phyloP scores from a whole-genome alignment of 1,284 basidiomycete genomes.

The Veloboletus limbatus region DNA sequence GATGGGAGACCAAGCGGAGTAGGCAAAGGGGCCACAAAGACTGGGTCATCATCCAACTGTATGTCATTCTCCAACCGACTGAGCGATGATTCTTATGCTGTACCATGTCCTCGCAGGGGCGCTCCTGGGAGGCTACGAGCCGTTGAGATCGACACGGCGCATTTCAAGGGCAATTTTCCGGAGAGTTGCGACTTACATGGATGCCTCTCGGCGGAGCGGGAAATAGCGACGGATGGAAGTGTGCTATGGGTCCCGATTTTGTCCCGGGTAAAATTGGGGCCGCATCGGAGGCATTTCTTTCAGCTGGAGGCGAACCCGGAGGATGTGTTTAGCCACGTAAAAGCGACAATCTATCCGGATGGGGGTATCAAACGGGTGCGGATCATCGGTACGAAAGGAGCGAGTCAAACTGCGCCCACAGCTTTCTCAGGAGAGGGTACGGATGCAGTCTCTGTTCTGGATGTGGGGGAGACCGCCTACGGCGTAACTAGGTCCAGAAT shows the following conservation, averaged over 20 bases:
- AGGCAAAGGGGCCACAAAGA: slow-evolving; percentile 80
- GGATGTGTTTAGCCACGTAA: slow-evolving; percentile 77
- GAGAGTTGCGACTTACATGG: slow-evolving; percentile 85
- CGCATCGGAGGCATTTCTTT: slow-evolving; percentile 89
- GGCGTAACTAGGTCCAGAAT: slow-evolving; percentile 26
- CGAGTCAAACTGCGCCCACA: slow-evolving; percentile 11
- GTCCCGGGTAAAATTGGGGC: slow-evolving; percentile 77
- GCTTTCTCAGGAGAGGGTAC: slow-evolving; percentile 6
- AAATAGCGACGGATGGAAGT: slow-evolving; percentile 39
- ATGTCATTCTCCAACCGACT: slow-evolving; percentile 30
- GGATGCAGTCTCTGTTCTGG: slow-evolving; percentile 1
- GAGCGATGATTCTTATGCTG: no score
- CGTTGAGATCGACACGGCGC: slow-evolving; percentile 89
- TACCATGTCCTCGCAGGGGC: slow-evolving; percentile 45
- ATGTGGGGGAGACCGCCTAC: slow-evolving; percentile 1
- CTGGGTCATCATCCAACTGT: slow-evolving; percentile 91
- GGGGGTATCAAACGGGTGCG: slow-evolving; percentile 94
- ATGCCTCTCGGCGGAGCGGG: slow-evolving; percentile 41
- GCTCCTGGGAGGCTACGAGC: slow-evolving; percentile 70
- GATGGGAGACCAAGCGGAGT: slow-evolving; percentile 97
- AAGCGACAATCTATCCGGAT: slow-evolving; percentile 90
- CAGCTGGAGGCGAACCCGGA: slow-evolving; percentile 65
- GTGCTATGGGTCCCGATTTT: slow-evolving; percentile 76
- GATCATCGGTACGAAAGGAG: slow-evolving; percentile 65
- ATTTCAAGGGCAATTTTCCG: slow-evolving; percentile 97